Evolutionary conservation across 192 early-diverging fungal genomes (phyloP).

Genomic region (Jimgerdemannia lactiflua): DNA sequence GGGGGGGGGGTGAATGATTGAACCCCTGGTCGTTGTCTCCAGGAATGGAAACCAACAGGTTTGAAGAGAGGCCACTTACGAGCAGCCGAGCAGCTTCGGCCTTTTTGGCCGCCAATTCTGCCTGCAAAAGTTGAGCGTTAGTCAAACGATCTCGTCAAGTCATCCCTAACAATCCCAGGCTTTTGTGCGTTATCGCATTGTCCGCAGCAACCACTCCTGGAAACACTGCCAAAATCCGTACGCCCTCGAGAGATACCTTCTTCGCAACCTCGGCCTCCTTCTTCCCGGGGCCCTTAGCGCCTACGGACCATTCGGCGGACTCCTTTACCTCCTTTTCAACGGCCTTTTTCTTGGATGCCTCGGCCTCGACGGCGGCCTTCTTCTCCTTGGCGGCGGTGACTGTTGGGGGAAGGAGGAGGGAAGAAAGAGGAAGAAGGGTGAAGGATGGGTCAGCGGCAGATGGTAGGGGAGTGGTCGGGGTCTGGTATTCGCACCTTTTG

Average conservation of each 20-base stretch:
- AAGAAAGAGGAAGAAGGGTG: too few species aligned
- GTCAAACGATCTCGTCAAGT: background rate
- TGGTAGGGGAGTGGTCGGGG: background rate
- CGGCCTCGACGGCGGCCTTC: conserved; percentile 66
- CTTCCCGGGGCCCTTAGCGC: conserved; percentile 64
- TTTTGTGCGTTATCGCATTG: background rate
- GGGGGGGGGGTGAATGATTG: too few species aligned
- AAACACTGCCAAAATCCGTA: background rate
- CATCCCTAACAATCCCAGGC: too few species aligned
- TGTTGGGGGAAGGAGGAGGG: conserved; percentile 4
- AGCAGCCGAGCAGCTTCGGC: conserved; percentile 47
- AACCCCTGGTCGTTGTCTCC: too few species aligned
- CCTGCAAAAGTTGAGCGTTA: conserved; percentile 24
- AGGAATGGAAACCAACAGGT: too few species aligned
- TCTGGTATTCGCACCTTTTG: background rate
- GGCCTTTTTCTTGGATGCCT: conserved; percentile 49
- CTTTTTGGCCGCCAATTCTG: conserved; percentile 48
- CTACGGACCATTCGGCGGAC: conserved; percentile 58
- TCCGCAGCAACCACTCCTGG: too few species aligned
- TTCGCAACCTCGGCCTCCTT: conserved; percentile 57
- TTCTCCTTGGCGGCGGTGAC: conserved; percentile 70
- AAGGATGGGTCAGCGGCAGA: background rate
- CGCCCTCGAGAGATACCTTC: conserved; percentile 28
- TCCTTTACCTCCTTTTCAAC: conserved; percentile 57
- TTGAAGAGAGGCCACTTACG: conserved; percentile 5